A percentile compares a stretch with the other conserved stretches of the same genome.
Conservation (phyloP, 768 basidiomycete species). For the Amanita muscaria region DNA sequence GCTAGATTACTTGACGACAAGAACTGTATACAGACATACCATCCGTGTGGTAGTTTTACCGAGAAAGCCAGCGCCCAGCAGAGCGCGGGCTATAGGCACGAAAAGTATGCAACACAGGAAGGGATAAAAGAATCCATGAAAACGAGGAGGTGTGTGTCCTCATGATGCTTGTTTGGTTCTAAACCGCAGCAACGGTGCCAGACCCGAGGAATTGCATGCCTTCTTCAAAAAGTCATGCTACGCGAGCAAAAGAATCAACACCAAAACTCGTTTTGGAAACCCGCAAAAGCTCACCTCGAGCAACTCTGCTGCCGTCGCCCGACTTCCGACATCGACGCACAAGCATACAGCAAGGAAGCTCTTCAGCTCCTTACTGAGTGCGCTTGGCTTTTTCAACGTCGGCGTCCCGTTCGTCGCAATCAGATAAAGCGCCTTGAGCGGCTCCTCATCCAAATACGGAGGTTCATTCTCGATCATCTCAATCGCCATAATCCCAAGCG, state of each 20-base stretch:
- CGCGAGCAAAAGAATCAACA: conserved; percentile 12
- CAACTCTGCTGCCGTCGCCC: conserved; percentile 84
- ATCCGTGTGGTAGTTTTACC: not conserved
- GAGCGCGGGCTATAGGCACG: too few relatives aligned
- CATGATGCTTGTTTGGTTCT: conserved; percentile 53
- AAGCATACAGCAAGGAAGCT: conserved; percentile 96
- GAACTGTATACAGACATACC: not conserved
- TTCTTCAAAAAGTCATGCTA: conserved; percentile 96
- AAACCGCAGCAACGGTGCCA: conserved; percentile 82
- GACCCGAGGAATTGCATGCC: conserved; percentile 71
- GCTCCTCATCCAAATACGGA: conserved; percentile 92
- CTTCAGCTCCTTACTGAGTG: conserved; percentile 86
- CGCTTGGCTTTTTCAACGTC: conserved; percentile 93
- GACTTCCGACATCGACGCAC: conserved; percentile 91
- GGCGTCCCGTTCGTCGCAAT: conserved; percentile 99
- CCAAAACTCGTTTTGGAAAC: conserved; percentile 7
- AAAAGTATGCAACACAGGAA: not conserved
- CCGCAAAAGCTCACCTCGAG: conserved; percentile 49
- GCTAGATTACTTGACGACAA: not conserved
- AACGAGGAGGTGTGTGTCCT: conserved; percentile 5
- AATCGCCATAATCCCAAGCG: conserved; percentile 95
- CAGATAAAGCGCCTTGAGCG: conserved; percentile 86
- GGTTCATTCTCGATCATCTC: conserved; percentile 99
- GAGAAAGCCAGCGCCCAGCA: too few relatives aligned
- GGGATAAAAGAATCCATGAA: not conserved